Evolutionary conservation across 176 grass and related monocot species (phyloP), one percentile per base, ranked within the genome.

Genomic region (Echinochloa phyllopogon): DNA sequence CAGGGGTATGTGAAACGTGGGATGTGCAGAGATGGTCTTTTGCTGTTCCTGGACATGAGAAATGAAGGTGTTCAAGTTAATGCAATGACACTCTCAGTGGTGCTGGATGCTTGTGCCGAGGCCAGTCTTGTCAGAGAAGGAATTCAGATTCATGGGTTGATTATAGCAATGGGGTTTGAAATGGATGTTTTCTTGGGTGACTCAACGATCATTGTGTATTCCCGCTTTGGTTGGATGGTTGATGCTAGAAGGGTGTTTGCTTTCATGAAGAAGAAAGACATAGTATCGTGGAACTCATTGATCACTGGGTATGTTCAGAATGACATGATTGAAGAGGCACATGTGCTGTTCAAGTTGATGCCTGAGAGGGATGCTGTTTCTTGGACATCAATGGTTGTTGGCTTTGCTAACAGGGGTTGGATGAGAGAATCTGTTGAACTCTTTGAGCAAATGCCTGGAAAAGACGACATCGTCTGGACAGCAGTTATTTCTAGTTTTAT

Each of bases 201-300:
- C 60, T 94, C 92, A 0, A 4, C 90, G n/a, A 94, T 92, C 57
- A 72, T 86, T 10, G 77, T 92, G 92, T 94, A 94, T 45, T 89
- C 92, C 43, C 85, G 87, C 58, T 84, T 82, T 66, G 87, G 85
- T 79, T 90, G 53, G 78, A 90, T 92, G 87, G 55, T 27, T n/a
- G 73, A 77, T 86, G 89, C 92, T 64, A 83, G 25, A 72, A 92
- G 69, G 52, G 58, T 29, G 37, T 94, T 94, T 64, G 27, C 51
- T 80, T 92, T 17, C 82, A 89, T 94, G 87, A 41, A 88, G 27
- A 63, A 42, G 73, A 91, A 87, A 89, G 89, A 86, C 88, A 74
- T 90, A 57, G 87, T 92, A 20, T 94, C 92, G 10, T 94, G 92
- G 92, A 94, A 92, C 80, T 94, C 92, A 10, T 65, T 94, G 78